A percentile compares a stretch with the other conserved stretches of the same genome.
phyloP scores from a whole-genome alignment of 257 asterid genomes.

The Datura wrightii region DNA sequence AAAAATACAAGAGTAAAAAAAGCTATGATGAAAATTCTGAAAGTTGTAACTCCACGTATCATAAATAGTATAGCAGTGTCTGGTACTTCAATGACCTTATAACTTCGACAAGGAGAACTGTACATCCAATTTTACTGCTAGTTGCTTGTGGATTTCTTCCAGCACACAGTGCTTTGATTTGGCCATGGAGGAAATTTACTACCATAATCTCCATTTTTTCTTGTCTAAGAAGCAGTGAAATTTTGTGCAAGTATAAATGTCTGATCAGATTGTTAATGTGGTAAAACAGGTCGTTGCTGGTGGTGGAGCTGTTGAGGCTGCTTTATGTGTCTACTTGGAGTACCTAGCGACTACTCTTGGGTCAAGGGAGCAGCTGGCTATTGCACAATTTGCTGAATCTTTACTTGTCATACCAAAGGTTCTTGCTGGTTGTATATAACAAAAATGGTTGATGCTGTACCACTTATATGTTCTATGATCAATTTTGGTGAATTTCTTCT shows the following conservation, averaged over 20 bases:
- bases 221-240: not conserved
- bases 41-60: not conserved
- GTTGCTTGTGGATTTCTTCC: not conserved
- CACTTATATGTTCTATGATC: not conserved
- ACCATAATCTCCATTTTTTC: constrained; percentile 5
- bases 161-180: not conserved
- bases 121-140: not conserved
- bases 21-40: not conserved
- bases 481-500: constrained; percentile 4
- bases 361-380: constrained; percentile 96
- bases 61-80: not conserved
- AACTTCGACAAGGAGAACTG: not conserved
- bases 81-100: constrained; percentile 3
- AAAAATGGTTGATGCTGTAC: not conserved
- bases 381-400: constrained; percentile 97
- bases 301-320: constrained; percentile 98
- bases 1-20: not conserved
- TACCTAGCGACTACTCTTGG: constrained; percentile 92
- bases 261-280: constrained; percentile 27
- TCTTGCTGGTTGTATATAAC: constrained; percentile 27
- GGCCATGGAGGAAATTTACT: not conserved
- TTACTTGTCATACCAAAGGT: constrained; percentile 92
- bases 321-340: constrained; percentile 88
- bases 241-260: not conserved
- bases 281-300: constrained; percentile 87